These are phyloP conservation scores for Colletotrichum musae DNA, from an alignment of 2,329 filamentous ascomycete genomes.

Conservation along the genomic window DNA sequence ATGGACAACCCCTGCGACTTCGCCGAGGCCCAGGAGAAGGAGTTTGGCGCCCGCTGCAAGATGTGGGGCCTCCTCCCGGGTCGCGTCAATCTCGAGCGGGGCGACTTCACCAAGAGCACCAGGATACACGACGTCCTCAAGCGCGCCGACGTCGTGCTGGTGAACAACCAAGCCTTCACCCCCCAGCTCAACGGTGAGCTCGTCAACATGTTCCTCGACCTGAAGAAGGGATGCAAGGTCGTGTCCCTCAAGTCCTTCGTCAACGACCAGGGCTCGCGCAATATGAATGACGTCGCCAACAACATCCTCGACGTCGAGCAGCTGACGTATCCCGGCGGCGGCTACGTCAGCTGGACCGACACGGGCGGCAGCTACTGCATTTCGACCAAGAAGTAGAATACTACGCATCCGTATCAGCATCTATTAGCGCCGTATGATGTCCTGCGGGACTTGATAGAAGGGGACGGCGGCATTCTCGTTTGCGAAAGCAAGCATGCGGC, in stretches of 20 bases:
- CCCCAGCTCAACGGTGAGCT: constrained; percentile 88
- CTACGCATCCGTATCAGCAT: constrained; percentile 47
- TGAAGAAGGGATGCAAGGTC: constrained; percentile 91
- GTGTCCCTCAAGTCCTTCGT: constrained; percentile 95
- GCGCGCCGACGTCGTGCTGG: constrained; percentile 92
- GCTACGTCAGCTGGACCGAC: constrained; percentile 93
- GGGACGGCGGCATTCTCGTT: background rate
- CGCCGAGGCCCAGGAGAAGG: constrained; percentile 83
- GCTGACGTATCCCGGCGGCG: constrained; percentile 69
- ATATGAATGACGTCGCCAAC: constrained; percentile 83
- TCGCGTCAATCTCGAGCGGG: constrained; percentile 82
- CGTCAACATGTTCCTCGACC: constrained; percentile 90
- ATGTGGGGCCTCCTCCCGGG: constrained; percentile 92
- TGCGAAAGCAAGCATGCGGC: background rate
- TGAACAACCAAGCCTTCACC: constrained; percentile 98
- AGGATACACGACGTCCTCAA: constrained; percentile 81
- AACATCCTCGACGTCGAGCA: constrained; percentile 85
- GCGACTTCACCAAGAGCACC: constrained; percentile 84
- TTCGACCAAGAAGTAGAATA: constrained; percentile 78
- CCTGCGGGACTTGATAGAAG: constrained; percentile 34
- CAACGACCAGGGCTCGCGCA: constrained; percentile 83
- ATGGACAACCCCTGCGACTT: constrained; percentile 92
- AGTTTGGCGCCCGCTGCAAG: constrained; percentile 87
- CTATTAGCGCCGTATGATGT: constrained; percentile 37
- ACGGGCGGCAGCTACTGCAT: constrained; percentile 89